phyloP scores from a whole-genome alignment of 208 protist genomes.

The Leptomonas seymouri region DNA sequence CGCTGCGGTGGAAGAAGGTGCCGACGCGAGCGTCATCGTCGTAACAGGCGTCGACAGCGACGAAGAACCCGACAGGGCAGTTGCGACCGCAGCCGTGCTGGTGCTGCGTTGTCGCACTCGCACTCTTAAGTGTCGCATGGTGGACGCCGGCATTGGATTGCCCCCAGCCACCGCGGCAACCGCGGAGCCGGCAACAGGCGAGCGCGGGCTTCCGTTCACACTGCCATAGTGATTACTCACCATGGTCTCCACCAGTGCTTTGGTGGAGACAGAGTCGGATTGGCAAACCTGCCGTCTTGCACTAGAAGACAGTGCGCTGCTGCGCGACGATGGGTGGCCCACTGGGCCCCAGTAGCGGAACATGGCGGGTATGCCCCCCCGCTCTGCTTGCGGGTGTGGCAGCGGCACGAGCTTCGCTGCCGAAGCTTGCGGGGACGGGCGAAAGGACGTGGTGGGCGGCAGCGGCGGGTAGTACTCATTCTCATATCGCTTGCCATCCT shows the following conservation, averaged over 20 bases:
- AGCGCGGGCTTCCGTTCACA: not conserved
- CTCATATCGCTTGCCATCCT: conserved; percentile 44
- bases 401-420: conserved; percentile 20
- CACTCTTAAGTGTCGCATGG: conserved; percentile 10
- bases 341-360: conserved; percentile 32
- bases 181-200: not conserved
- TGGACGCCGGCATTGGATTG: not conserved
- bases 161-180: not conserved
- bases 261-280: not conserved
- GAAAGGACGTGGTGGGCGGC: conserved; percentile 23
- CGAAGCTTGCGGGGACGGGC: conserved; percentile 9
- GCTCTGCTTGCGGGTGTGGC: conserved; percentile 16
- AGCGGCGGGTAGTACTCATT: conserved; percentile 54
- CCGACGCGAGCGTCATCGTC: not conserved
- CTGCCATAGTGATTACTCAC: too few species aligned
- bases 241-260: not conserved
- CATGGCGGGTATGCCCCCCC: conserved; percentile 29
- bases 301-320: not conserved
- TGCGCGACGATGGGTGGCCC: conserved; percentile 15
- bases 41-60: conserved; percentile 1
- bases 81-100: not conserved
- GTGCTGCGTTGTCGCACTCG: conserved; percentile 23
- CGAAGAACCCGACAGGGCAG: not conserved
- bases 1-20: not conserved
- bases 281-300: not conserved